These are phyloP conservation scores for Eremochloa ophiuroides DNA, from an alignment of 176 grass and related monocot genomes.

Conservation along the genomic window DNA sequence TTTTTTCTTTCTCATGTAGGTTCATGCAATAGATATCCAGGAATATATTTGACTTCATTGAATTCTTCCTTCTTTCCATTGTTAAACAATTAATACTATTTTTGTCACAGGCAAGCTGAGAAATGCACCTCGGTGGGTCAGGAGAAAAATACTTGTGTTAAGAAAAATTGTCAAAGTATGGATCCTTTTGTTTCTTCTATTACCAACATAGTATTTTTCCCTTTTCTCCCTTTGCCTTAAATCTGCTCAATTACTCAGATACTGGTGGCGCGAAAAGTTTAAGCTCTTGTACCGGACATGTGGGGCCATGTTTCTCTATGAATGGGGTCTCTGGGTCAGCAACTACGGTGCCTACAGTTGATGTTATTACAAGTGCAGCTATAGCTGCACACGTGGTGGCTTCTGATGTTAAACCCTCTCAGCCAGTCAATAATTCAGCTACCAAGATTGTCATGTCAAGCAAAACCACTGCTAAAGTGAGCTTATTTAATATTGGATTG, in stretches of 20 bases:
- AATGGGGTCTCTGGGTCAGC: conserved; percentile 25
- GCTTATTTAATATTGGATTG: conserved; percentile 2
- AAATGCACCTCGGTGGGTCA: not conserved
- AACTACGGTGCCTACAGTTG: conserved; percentile 25
- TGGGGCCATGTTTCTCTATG: conserved; percentile 11
- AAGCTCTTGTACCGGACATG: not conserved
- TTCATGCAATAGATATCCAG: not conserved
- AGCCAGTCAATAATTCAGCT: conserved; percentile 26
- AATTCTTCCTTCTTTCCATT: not conserved
- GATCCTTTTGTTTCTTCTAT: not conserved
- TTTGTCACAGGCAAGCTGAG: conserved; percentile 40
- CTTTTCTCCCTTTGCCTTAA: conserved; percentile 18
- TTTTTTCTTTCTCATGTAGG: not conserved
- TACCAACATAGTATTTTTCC: not conserved
- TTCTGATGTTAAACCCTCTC: conserved; percentile 37
- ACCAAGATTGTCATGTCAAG: conserved; percentile 27
- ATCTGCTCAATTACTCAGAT: not conserved
- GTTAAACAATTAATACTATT: conserved; percentile 30
- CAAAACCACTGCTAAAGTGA: conserved; percentile 54
- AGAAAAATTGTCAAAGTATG: conserved; percentile 32
- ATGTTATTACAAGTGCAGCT: conserved; percentile 16
- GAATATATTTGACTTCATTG: not conserved
- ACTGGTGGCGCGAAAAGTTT: not conserved
- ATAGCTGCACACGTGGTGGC: not conserved
- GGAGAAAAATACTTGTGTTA: conserved; percentile 18